A percentile compares a stretch with the other conserved stretches of the same genome.
phyloP scores from a whole-genome alignment of 2,329 filamentous ascomycete genomes.

The Ceratocystis harringtonii region DNA sequence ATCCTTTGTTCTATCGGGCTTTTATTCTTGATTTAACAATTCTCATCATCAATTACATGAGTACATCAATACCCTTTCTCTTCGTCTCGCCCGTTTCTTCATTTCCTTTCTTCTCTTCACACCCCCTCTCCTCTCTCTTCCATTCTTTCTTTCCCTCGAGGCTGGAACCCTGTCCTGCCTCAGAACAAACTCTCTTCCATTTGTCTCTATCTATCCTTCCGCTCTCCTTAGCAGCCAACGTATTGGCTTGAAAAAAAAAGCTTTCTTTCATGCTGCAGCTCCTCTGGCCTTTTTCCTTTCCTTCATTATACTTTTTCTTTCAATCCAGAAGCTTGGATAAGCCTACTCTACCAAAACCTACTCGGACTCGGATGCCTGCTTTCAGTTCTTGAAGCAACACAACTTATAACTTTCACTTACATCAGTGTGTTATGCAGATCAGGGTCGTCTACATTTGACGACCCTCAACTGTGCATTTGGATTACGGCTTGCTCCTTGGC shows the following conservation, averaged over 20 bases:
- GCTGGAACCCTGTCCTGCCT: not conserved
- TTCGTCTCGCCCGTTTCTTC: not conserved
- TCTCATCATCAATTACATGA: not conserved
- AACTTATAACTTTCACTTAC: not conserved
- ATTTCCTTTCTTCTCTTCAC: not conserved
- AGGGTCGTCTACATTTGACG: not conserved
- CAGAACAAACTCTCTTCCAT: no score
- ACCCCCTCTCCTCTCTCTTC: not conserved
- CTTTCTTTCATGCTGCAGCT: no score
- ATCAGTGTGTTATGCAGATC: not conserved
- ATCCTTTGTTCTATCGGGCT: not conserved
- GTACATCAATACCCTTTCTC: not conserved
- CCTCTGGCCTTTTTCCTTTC: not conserved
- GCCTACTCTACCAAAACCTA: not conserved
- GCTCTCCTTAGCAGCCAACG: no score
- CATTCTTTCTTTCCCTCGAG: not conserved
- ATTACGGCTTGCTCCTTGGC: not conserved
- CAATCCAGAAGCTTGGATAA: not conserved
- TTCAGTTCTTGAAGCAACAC: not conserved
- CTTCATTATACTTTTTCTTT: not conserved
- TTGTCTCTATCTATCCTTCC: no score
- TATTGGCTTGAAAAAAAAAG: no score
- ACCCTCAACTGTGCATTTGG: not conserved
- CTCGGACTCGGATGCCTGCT: not conserved
- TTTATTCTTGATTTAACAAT: not conserved